Conservation (phyloP, 805 yeast genomes). For the Candida jianshihensis region DNA sequence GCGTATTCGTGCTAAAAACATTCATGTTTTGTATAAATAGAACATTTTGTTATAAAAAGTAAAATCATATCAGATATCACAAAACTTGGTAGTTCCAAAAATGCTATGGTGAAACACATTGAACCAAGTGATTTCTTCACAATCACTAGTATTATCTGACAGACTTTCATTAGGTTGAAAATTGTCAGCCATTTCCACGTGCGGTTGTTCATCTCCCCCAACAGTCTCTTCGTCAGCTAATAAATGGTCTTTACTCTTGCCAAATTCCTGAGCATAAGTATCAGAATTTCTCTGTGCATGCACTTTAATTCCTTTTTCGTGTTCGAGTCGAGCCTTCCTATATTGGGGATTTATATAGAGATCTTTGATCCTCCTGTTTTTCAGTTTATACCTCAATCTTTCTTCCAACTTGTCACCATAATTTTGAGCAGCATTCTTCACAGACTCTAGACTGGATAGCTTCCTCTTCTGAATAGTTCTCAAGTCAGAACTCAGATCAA, state of each 20-base stretch:
- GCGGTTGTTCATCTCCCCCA: too few species aligned
- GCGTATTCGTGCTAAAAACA: background rate
- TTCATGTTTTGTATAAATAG: background rate
- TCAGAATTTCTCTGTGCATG: too few species aligned
- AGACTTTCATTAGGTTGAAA: too few species aligned
- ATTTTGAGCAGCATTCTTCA: conserved; percentile 8
- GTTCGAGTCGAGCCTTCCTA: too few species aligned
- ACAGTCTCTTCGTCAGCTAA: too few species aligned
- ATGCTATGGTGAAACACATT: conserved; percentile 43
- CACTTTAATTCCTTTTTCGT: background rate
- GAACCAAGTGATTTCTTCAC: conserved; percentile 46
- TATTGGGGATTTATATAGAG: too few species aligned
- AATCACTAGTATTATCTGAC: conserved; percentile 16
- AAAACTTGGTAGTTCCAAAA: conserved; percentile 37
- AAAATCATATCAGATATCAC: conserved; percentile 10
- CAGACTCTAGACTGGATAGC: conserved; percentile 1
- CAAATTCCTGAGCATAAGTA: too few species aligned
- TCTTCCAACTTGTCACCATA: conserved; percentile 11
- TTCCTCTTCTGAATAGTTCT: background rate
- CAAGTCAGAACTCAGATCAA: background rate
- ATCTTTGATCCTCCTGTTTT: conserved; percentile 6
- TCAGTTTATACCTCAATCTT: conserved; percentile 10
- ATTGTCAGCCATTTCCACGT: too few species aligned
- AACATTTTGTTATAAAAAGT: background rate
- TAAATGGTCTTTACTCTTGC: too few species aligned